These are phyloP conservation scores for Penicillium sp. DNA, from an alignment of 2,329 filamentous ascomycete genomes.

Conservation along the genomic window DNA sequence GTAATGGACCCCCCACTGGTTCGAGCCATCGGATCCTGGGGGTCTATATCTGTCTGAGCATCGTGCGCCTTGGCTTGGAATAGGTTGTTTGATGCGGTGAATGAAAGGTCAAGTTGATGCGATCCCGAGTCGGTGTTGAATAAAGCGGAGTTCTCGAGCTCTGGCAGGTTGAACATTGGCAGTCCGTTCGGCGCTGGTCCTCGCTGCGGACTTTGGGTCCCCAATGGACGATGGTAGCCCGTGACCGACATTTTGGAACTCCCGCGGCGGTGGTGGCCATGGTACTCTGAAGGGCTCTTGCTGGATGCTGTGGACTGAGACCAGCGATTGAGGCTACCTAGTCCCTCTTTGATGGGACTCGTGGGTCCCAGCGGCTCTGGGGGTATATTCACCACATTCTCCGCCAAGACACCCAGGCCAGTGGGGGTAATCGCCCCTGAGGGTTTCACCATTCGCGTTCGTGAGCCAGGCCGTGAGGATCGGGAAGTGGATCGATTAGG, in stretches of 20 bases:
- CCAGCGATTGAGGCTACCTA: constrained; percentile 58
- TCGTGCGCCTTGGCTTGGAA: constrained; percentile 16
- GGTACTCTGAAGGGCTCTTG: constrained; percentile 31
- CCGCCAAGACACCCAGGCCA: constrained; percentile 19
- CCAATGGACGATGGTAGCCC: constrained; percentile 2
- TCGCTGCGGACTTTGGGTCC: constrained; percentile 18
- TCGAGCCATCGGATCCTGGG: constrained; percentile 16
- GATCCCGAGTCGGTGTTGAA: constrained; percentile 15
- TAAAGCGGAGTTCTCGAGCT: constrained; percentile 20
- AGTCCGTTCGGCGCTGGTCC: constrained; percentile 11
- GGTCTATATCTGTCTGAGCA: constrained; percentile 3
- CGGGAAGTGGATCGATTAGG: constrained; percentile 23
- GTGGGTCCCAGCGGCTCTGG: constrained; percentile 15
- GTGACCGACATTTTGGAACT: constrained; percentile 26
- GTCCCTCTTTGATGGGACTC: constrained; percentile 44
- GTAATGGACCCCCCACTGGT: constrained; percentile 29
- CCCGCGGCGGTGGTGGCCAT: constrained; percentile 27
- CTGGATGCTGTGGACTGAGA: constrained; percentile 59
- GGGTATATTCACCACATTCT: constrained; percentile 15
- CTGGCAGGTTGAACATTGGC: constrained; percentile 21
- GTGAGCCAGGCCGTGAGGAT: constrained; percentile 21
- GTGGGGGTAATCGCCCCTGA: constrained; percentile 17
- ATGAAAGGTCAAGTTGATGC: constrained; percentile 28
- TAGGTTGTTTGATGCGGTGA: constrained; percentile 19
- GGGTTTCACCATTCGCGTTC: constrained; percentile 19